Evolutionary conservation across 768 basidiomycete genomes (phyloP), one percentile per base, ranked within the genome.

Genomic region (Brasilioporus rufonigricans): DNA sequence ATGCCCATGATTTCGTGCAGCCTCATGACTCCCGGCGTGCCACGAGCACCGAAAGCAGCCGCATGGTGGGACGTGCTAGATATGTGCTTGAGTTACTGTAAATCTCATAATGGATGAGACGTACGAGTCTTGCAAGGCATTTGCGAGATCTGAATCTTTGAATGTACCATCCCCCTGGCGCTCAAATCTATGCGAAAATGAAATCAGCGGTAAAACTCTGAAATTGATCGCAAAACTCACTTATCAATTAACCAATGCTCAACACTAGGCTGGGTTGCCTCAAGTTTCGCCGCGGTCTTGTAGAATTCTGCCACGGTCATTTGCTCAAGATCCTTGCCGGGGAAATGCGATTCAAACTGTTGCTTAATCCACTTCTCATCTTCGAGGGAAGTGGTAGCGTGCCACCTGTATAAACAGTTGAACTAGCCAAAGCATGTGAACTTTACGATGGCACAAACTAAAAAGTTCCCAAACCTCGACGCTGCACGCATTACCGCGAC

Each of bases 1-100:
- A 93, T 92, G 39, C 89, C 89, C 88, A 93, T 87, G 38, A 92
- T 76, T 66, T 94, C 92, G 57, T 91, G 81, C 24, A 91, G 64
- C 40, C 80, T 83, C 85, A 93, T 88, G 44, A 80, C 69, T n/a
- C 69, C 77, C 44, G 91, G 91, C 2, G 87, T 91, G 6, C 86
- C 83, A 19, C 87, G 82, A 21, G 91, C 91, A 52, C 86, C 76
- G 73, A 92, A 93, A 16, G 84, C 77, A 48, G 74, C 84, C 10
- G 90, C 91, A 41, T 85, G 80, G 56, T 86, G 79, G 56, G 85
- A 82, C 0, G 87, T 89, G 14, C 88, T 90, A 57, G 6, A 55
- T 2, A 16, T 23, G 3, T 8, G 8, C 1, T 23, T 64, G 14
- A 57, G 53, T 27, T 29, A 5, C 18, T n/a, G 35, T 14, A 12